Percentiles rank a stretch among this genome's conserved stretches.
Evolutionary conservation across 106 monocot genomes (phyloP).

Genomic region (Allium sativum): DNA sequence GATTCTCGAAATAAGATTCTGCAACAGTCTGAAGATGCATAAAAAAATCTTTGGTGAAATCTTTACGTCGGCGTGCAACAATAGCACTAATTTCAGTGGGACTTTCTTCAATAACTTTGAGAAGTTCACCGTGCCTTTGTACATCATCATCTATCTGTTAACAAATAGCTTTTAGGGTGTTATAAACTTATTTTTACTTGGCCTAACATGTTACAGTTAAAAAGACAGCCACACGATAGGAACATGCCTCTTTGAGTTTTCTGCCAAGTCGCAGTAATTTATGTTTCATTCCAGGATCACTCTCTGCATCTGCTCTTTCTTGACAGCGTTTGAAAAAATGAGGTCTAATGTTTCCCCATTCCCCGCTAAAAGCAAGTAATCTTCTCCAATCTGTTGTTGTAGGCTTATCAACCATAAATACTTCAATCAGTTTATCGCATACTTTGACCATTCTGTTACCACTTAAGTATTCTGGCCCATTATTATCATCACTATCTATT

Average conservation of each 20-base stretch:
- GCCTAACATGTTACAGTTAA: no score
- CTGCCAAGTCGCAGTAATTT: conserved; percentile 71
- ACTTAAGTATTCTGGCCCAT: conserved; percentile 12
- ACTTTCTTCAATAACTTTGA: conserved; percentile 35
- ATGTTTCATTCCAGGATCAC: conserved; percentile 79
- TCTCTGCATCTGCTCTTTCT: conserved; percentile 65
- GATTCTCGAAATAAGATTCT: conserved; percentile 61
- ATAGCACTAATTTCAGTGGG: conserved; percentile 40
- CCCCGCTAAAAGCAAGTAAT: conserved; percentile 84
- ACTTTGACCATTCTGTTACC: conserved; percentile 63
- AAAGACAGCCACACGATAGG: background rate
- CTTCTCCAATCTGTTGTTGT: conserved; percentile 92
- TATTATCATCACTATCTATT: conserved; percentile 2
- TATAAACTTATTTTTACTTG: no score
- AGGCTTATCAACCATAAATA: conserved; percentile 96
- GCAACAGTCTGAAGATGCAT: conserved; percentile 60
- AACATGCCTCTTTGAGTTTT: conserved; percentile 81
- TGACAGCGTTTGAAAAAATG: conserved; percentile 76
- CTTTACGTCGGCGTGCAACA: conserved; percentile 63
- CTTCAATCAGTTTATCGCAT: conserved; percentile 85
- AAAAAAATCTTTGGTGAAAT: conserved; percentile 90
- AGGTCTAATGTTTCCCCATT: conserved; percentile 68
- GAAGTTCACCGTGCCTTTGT: conserved; percentile 69
- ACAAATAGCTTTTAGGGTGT: no score
- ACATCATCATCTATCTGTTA: conserved; percentile 77